phyloP scores from a whole-genome alignment of 139 green algal genomes.

The Volvox reticuliferus region DNA sequence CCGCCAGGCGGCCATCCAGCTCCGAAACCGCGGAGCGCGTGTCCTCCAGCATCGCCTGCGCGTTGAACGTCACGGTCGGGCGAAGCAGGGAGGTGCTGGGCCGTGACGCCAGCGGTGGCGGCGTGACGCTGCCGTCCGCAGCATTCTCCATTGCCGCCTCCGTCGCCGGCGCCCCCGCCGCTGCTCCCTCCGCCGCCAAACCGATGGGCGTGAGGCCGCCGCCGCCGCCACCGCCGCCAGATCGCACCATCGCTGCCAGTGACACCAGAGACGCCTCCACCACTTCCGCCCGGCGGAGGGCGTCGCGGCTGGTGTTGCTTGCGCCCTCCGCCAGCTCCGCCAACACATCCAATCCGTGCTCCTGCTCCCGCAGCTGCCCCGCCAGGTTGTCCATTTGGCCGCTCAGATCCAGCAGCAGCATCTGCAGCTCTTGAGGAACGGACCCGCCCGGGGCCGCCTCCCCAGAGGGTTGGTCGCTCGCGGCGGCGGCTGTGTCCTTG shows the following conservation, averaged over 20 bases:
- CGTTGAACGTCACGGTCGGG: background rate
- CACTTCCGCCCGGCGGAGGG: background rate
- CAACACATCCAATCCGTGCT: conserved; percentile 46
- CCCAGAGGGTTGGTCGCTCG: too few species aligned
- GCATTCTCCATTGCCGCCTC: background rate
- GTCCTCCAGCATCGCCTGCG: background rate
- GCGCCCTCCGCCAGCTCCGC: conserved; percentile 25
- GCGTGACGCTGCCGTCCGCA: background rate
- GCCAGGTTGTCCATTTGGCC: background rate
- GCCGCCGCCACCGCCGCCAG: background rate
- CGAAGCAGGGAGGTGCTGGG: background rate
- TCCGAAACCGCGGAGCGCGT: background rate
- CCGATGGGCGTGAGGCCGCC: background rate
- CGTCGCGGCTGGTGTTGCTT: background rate
- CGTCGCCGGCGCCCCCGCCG: background rate
- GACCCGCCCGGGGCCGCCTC: too few species aligned
- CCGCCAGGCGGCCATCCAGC: conserved; percentile 6
- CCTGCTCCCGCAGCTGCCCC: conserved; percentile 7
- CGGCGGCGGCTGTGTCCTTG: background rate
- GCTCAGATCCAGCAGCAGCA: background rate
- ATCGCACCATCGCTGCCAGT: background rate
- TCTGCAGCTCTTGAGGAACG: background rate
- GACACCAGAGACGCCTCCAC: conserved; percentile 8
- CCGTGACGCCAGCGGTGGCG: background rate
- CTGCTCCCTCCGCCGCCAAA: background rate